Evolutionary conservation across 805 yeast species (phyloP).

Genomic region (Blastobotrys peoriensis): DNA sequence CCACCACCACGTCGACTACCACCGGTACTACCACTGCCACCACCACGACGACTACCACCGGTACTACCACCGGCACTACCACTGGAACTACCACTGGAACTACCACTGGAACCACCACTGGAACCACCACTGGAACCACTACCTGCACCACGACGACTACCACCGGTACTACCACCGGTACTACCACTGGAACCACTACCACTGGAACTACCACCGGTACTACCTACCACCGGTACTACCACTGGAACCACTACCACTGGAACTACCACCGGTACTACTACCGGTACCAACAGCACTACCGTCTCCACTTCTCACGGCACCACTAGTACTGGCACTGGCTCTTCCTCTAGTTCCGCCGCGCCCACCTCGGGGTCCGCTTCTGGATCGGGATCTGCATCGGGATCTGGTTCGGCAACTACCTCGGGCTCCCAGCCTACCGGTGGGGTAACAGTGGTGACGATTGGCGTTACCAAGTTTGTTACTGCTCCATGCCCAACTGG

Average conservation of each 20-base stretch:
- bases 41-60: conserved; percentile 2
- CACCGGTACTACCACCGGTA: conserved; percentile 6
- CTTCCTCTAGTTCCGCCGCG: too few relatives aligned
- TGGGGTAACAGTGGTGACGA: not conserved
- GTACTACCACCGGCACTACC: conserved; percentile 1
- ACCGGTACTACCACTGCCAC: conserved; percentile 4
- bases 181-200: conserved; percentile 4
- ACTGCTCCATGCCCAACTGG: not conserved
- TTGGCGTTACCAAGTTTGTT: not conserved
- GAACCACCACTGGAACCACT: conserved; percentile 2
- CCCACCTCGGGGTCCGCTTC: too few relatives aligned
- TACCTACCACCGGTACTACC: conserved; percentile 2
- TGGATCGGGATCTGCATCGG: too few relatives aligned
- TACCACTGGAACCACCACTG: conserved; percentile 5
- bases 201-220: not conserved
- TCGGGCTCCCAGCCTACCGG: too few relatives aligned
- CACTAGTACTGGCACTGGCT: not conserved
- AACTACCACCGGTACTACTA: conserved; percentile 3
- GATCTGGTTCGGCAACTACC: too few relatives aligned
- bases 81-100: conserved; percentile 4
- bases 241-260: conserved; percentile 6
- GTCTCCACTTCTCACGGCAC: conserved; percentile 1
- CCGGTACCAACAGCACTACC: conserved; percentile 2
- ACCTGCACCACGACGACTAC: conserved; percentile 2
- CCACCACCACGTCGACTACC: conserved; percentile 1